phyloP scores from a whole-genome alignment of 257 asterid genomes.

The Solanum sitiens region DNA sequence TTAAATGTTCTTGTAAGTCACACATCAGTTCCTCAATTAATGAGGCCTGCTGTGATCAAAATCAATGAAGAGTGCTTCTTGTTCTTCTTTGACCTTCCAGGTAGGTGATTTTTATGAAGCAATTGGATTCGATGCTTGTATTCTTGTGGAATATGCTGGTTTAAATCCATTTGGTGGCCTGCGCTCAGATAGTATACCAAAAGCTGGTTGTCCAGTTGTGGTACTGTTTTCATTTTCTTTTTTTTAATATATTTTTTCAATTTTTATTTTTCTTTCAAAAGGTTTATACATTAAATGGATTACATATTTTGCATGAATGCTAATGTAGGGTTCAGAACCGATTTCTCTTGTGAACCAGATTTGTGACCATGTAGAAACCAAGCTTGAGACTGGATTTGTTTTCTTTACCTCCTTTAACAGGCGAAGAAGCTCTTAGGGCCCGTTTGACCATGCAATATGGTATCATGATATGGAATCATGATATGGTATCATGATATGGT shows the following conservation, averaged over 20 bases:
- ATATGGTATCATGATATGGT: too few species aligned
- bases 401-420: background rate
- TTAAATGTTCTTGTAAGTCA: background rate
- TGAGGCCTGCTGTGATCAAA: background rate
- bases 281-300: background rate
- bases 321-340: background rate
- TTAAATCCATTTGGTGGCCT: conserved; percentile 96
- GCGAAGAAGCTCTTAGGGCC: background rate
- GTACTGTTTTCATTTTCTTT: conserved; percentile 27
- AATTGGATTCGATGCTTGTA: conserved; percentile 89
- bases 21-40: background rate
- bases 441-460: too few species aligned
- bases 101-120: conserved; percentile 98
- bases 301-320: background rate
- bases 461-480: too few species aligned
- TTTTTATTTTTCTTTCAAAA: background rate
- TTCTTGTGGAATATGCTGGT: conserved; percentile 97
- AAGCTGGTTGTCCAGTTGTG: conserved; percentile 98
- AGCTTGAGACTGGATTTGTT: background rate
- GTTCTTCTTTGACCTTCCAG: conserved; percentile 24
- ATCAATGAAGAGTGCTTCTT: background rate
- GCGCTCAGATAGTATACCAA: conserved; percentile 84
- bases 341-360: background rate
- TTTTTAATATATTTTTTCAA: background rate
- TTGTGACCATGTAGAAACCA: background rate